Evolutionary conservation across 176 grass and related monocot species (phyloP), one percentile per base, ranked within the genome.

Genomic region (Oryza nivara): DNA sequence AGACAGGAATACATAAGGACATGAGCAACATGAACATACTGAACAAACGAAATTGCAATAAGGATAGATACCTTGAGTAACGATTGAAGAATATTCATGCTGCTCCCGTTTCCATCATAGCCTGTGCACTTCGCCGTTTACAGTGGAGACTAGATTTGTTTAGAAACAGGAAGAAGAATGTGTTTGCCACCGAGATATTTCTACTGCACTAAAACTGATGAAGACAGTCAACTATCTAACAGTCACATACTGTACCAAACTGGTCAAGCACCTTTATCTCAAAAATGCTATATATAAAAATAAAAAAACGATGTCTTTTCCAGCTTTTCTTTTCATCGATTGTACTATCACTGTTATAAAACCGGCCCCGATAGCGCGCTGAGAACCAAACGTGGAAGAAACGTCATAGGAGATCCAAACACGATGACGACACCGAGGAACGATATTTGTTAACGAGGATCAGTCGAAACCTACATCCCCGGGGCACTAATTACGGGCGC

Each of bases 61-160:
- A 82, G 15, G 25, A 71, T 72, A 11, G 3, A 82, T 60, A 82
- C 80, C 80, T 73, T 38, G 26, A 82, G 52, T 38, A 58, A 58
- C 2, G 19, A 20, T 58, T 58, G 61, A 13, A 82, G 22, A 82
- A 28, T 40, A 25, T 82, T 20, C 49, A 20, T 20, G 1, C 23
- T 65, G 16, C 38, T 73, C 69, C 28, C 1, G 12, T 65, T 44
- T 73, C 16, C 69, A 73, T 73, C 12, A 8, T 28, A 72, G 13
- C 56, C n/a, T 43, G 6, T 4, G 44, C 30, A 52, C n/a, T 23
- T 16, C 48, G 35, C 35, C 60, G 34, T 72, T 82, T 34, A 61
- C 3, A 46, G 38, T 45, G 52, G 69, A 47, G 23, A 43, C 47
- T 73, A 38, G 20, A 23, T 46, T 65, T 73, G 80, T 82, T 82